Conservation (phyloP, 2,329 filamentous ascomycete species). For the Neoscytalidium dimidiatum region DNA sequence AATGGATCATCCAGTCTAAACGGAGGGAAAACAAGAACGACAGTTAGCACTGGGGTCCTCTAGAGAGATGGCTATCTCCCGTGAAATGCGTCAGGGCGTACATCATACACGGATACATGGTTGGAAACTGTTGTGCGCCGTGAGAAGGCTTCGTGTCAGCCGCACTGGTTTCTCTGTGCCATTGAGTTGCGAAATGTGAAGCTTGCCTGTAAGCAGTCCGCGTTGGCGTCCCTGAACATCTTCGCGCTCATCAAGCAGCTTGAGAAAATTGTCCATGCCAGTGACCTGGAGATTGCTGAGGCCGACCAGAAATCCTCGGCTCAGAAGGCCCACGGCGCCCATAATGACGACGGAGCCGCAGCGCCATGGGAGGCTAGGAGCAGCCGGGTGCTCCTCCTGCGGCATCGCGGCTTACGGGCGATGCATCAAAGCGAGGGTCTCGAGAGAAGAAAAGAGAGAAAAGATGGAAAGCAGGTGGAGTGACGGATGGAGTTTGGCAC, state of each 20-base stretch:
- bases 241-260: constrained; percentile 71
- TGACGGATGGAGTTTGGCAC: background rate
- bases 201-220: constrained; percentile 81
- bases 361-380: constrained; percentile 69
- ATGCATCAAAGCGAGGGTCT: constrained; percentile 27
- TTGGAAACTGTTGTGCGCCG: constrained; percentile 69
- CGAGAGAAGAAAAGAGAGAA: background rate
- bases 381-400: constrained; percentile 46
- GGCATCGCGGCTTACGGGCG: constrained; percentile 26
- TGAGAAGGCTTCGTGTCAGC: background rate
- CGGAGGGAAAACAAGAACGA: constrained; percentile 23
- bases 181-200: background rate
- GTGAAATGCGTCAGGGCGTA: constrained; percentile 26
- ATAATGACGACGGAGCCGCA: constrained; percentile 73
- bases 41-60: constrained; percentile 14
- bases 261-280: constrained; percentile 74
- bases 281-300: constrained; percentile 74
- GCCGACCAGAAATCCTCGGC: constrained; percentile 72
- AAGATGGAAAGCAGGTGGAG: background rate
- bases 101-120: constrained; percentile 80
- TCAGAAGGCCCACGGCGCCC: constrained; percentile 70
- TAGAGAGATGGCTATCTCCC: background rate
- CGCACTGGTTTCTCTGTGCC: background rate
- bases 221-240: constrained; percentile 67
- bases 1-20: constrained; percentile 86